Evolutionary conservation across 768 basidiomycete species (phyloP), one percentile per base, ranked within the genome.

Genomic region (Suillus occidentalis): DNA sequence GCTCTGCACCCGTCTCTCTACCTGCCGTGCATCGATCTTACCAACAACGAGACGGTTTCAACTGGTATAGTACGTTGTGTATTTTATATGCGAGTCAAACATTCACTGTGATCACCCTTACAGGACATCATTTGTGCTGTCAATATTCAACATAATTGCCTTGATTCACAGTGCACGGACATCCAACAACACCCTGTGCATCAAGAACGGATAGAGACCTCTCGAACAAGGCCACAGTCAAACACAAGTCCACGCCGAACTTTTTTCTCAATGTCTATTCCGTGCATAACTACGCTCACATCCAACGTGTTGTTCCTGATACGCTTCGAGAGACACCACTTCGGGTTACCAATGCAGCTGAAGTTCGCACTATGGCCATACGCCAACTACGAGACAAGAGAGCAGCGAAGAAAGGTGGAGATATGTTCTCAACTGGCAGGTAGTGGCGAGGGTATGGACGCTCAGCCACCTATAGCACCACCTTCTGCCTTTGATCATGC

Each of bases 91-190:
- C 42, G 7, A 4, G 16, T 42, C 42, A 42, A 42, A 14, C 37
- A 37, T 37, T 37, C 37, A 42, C 42, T 20, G 4, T 6, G 45
- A 14, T 64, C 22, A 62, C n/a, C 7, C 9, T 36, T 37, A 55
- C 63, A 70, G 69, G 63, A 67, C 20, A 47, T 71, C 2, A 34
- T 64, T 25, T 72, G 70, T 60, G 64, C 64, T 10, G 56, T 71
- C 36, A 72, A 72, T 68, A 65, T 72, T 6, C 70, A 71, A 42
- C 68, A 69, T 61, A 69, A 71, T 63, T 72, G 70, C 55, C 47
- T 57, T 0, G 10, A n/a, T 10, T 25, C 61, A 8, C 47, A 28
- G 20, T 62, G 61, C 36, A 52, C 8, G 8, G 31, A 31, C 8
- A n/a, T 50, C 8, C 25, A 18, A 4, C 18, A 12, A 50, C 9